Evolutionary conservation across 352 stramenopile genomes (phyloP).

Genomic region (Pythium phragmiticola): DNA sequence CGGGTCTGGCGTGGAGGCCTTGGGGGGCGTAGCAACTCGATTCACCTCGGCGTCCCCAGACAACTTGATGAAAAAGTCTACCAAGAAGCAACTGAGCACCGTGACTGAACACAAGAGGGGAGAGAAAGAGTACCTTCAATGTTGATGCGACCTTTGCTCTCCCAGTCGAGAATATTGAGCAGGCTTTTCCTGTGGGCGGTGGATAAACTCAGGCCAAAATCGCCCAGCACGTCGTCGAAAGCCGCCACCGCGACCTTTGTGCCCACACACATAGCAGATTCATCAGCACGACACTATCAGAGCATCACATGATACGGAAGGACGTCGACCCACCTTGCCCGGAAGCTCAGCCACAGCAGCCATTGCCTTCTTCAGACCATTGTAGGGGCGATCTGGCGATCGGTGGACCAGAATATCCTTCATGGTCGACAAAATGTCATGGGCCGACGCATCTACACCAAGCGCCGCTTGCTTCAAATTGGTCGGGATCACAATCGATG

Average conservation of each 20-base stretch:
- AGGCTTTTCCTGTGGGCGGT: constrained; percentile 42
- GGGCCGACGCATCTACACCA: constrained; percentile 39
- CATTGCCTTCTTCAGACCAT: constrained; percentile 79
- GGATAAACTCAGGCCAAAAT: constrained; percentile 59
- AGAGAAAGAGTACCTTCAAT: constrained; percentile 56
- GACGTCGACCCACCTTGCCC: constrained; percentile 45
- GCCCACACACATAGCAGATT: neutral
- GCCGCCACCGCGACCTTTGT: constrained; percentile 57
- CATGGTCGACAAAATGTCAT: constrained; percentile 70
- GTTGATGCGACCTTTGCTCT: constrained; percentile 49
- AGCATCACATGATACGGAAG: neutral
- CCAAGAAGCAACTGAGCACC: neutral
- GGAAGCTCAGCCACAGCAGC: constrained; percentile 62
- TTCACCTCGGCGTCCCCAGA: constrained; percentile 64
- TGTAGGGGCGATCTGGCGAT: constrained; percentile 66
- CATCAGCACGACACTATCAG: neutral
- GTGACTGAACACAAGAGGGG: neutral
- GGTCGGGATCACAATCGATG: constrained; percentile 3
- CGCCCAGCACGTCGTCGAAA: constrained; percentile 68
- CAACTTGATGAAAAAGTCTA: constrained; percentile 80
- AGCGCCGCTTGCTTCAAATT: constrained; percentile 63
- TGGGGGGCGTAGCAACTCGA: constrained; percentile 3
- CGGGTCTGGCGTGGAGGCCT: neutral
- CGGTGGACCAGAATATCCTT: constrained; percentile 57
- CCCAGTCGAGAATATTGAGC: constrained; percentile 48